A percentile compares a stretch with the other conserved stretches of the same genome.
Conservation (phyloP, 75 land plant genomes). For the Picea sitchensis region DNA sequence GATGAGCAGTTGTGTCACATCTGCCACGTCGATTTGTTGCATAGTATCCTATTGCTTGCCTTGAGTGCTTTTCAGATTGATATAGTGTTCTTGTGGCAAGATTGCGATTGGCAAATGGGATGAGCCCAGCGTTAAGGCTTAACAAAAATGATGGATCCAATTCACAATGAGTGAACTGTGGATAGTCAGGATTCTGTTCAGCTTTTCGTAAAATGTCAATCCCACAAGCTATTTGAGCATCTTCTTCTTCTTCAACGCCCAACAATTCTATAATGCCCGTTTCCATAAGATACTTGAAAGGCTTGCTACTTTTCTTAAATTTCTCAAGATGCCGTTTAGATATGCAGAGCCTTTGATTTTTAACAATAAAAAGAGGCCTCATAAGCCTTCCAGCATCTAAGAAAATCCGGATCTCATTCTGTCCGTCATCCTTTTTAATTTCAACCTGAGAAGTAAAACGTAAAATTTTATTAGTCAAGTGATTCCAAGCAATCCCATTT, state of each 20-base stretch:
- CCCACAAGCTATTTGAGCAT: conserved; percentile 52
- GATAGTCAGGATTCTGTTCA: conserved; percentile 8
- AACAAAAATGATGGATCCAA: conserved; percentile 60
- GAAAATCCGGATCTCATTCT: conserved; percentile 62
- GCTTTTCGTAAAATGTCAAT: conserved; percentile 28
- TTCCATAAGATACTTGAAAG: conserved; percentile 31
- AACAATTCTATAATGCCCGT: conserved; percentile 65
- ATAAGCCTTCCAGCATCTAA: conserved; percentile 84
- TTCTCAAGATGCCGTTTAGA: conserved; percentile 30
- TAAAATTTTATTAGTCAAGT: no score
- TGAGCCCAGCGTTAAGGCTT: conserved; percentile 70
- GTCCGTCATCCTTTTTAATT: conserved; percentile 48
- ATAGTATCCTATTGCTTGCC: conserved; percentile 84
- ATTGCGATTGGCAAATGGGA: conserved; percentile 90
- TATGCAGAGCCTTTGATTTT: conserved; percentile 22
- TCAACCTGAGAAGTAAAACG: conserved; percentile 45
- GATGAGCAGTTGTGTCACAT: conserved; percentile 64
- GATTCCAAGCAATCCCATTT: no score
- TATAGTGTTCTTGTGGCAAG: conserved; percentile 61
- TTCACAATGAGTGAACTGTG: conserved; percentile 71
- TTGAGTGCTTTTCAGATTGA: conserved; percentile 82
- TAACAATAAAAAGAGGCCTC: conserved; percentile 71
- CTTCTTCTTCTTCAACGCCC: conserved; percentile 75
- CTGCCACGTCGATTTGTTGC: conserved; percentile 63
- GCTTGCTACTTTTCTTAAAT: conserved; percentile 9